Evolutionary conservation across 169 alveolate genomes (phyloP), one percentile per base, ranked within the genome.

Genomic region (Eimeria nieschulzi): DNA sequence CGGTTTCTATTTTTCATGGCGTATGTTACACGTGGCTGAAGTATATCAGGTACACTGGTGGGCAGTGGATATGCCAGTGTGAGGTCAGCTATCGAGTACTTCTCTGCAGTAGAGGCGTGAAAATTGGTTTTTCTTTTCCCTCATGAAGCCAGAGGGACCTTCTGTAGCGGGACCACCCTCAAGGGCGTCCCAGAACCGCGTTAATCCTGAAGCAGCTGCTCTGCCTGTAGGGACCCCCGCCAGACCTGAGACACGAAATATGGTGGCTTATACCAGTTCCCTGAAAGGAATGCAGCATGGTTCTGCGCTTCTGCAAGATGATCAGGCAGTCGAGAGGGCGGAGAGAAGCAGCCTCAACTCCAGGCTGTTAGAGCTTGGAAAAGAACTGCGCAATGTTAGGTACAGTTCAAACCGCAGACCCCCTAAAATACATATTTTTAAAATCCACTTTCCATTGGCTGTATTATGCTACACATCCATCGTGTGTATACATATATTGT

Each of bases 311-410:
- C 61, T 82, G 17, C 90, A 53, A 7, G 90, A 82, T 39, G 25
- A 61, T 59, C 64, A 82, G 51, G 90, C 90, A 61, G 90, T 73
- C 12, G 71, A 63, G 21, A 82, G 78, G 63, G 78, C 59, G 53
- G 90, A 82, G 9, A 61, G 61, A 25, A 82, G 63, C 23, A 53
- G 73, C 66, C 90, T 82, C 23, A 82, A 63, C 78, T 5, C 90
- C 5, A 82, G 71, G 54, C 78, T 82, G 9, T 82, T 61, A 59
- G 90, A 82, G 66, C 90, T 82, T 5, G 90, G 90, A 25, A 82
- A 59, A 12, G 90, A 82, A 46, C 55, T 82, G 61, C 55, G 78
- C 26, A 82, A 82, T 61, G 90, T 82, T 25, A 82, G 90, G 90
- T 82, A n/a, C n/a, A 46, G 63, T 46, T 33, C 46, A 3, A 33